Conservation (phyloP, 2,329 filamentous ascomycete species). For the Exutisphaerella laricina region DNA sequence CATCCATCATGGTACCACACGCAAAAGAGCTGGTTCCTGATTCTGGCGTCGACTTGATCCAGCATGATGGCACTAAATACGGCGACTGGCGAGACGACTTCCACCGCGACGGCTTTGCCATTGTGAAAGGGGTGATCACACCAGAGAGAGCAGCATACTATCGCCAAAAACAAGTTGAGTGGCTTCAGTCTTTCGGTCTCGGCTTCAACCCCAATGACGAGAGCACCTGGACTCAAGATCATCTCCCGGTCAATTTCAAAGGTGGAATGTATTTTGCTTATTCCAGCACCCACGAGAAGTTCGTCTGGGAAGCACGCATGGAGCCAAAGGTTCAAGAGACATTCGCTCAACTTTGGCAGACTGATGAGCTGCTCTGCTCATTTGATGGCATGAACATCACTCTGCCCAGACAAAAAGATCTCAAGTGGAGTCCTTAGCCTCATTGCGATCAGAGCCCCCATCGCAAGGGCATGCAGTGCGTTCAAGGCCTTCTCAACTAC, state of each 20-base stretch:
- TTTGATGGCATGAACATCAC: constrained; percentile 40
- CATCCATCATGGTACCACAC: constrained; percentile 17
- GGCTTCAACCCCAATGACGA: constrained; percentile 31
- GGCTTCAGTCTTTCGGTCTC: constrained; percentile 28
- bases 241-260: constrained; percentile 42
- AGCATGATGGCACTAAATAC: constrained; percentile 17
- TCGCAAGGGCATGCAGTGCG: constrained; percentile 38
- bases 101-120: constrained; percentile 27
- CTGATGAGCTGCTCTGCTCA: constrained; percentile 28
- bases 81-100: constrained; percentile 33
- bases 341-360: constrained; percentile 42
- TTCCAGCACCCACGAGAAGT: constrained; percentile 39
- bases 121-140: constrained; percentile 27
- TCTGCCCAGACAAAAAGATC: constrained; percentile 38
- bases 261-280: constrained; percentile 43
- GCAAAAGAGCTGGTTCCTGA: constrained; percentile 16
- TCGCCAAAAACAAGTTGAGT: constrained; percentile 29
- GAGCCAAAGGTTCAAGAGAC: constrained; percentile 39
- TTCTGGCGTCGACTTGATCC: constrained; percentile 19
- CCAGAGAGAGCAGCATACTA: constrained; percentile 28
- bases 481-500: constrained; percentile 44
- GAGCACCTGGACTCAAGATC: constrained; percentile 40
- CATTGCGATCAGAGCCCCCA: constrained; percentile 42
- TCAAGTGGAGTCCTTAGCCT: constrained; percentile 41
- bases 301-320: constrained; percentile 40